Base-by-base conservation (phyloP, 371 early-diverging fungal species). In the Zychaea mexicana region DNA sequence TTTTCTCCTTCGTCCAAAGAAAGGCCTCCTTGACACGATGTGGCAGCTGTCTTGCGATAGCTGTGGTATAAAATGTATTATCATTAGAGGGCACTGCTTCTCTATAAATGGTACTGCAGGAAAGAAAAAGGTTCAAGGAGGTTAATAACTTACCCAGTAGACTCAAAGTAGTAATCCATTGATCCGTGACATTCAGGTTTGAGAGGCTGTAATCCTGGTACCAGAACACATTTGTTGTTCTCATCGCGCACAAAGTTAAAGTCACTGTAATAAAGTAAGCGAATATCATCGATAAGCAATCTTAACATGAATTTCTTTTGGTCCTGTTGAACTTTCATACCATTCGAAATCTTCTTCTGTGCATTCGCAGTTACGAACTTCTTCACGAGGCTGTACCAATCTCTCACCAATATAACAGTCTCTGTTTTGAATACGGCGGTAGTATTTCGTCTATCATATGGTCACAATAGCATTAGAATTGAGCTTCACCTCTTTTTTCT, bases 311-410 rank as follows among this genome's bases (percentile, higher is more conserved):
- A n/a, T n/a, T 19, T 55, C 12, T n/a, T 15, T 38, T 10, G 8
- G 12, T n/a, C n/a, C n/a, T n/a, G n/a, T n/a, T n/a, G n/a, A n/a
- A n/a, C n/a, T 2, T 27, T 47, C 66, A 69, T 74, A 79, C 83
- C 94, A 98, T 78, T 98, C 97, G 76, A 86, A 98, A 72, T 98
- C 98, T 38, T 73, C 78, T 42, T 67, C 77, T 0, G 90, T 85
- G 71, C 98, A 98, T 12, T 81, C 71, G 71, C 98, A 98, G 26
- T 83, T 81, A 15, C 73, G 79, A 2, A 83, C 72, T 6, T 81
- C 77, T 52, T 72, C 70, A 33, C 82, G 82, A 2, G 90, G 87
- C 31, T 89, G 82, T n/a, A 80, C 71, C 49, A 89, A 81, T 64
- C 88, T 87, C 46, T 89, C 83, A 3, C 91, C 93, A 22, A 96